Base-by-base conservation (phyloP, 768 basidiomycete species). In the Suillus brevipes region DNA sequence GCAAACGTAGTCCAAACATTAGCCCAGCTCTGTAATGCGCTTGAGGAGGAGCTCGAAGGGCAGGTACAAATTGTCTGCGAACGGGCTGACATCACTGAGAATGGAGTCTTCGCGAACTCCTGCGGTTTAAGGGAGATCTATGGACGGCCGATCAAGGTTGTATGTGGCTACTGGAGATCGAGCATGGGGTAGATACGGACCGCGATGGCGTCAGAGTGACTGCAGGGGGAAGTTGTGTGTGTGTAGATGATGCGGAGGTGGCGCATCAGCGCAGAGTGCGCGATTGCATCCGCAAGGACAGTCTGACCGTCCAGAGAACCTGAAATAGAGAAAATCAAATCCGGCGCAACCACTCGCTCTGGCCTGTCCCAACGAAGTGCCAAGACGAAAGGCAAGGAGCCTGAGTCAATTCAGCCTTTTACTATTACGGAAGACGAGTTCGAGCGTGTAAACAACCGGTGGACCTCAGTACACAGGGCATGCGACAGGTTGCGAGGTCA, bases 371-470 rank as follows among this genome's bases (percentile, higher is more conserved):
- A 79, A 61, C 79, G 85, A 52, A 91, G 89, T 71, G 84, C 89
- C 31, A 95, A 94, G 77, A 87, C 87, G 10, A 95, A 91, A 71
- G 92, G 91, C 63, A 95, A 93, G 75, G 92, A 92, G 63, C 89
- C 90, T 1, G 93, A 96, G 61, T 77, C 84, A 1, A 76, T 78
- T 2, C 86, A 85, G 64, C 84, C 87, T 12, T 70, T 89, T n/a
- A 77, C 82, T 62, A 90, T 99, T 64, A 82, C 87, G 4, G 96
- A 97, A 72, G 94, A 97, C 70, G 90, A 95, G 70, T 97, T 99
- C 67, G 97, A 99, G 76, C 83, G 95, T 67, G 87, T 97, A 64
- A 97, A n/a, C n/a, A n/a, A n/a, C n/a, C n/a, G n/a, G n/a, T n/a
- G n/a, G n/a, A n/a, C n/a, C n/a, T n/a, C n/a, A n/a, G n/a, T n/a